Percentiles rank a stretch among this genome's conserved stretches.
Evolutionary conservation across 108 stramenopile genomes (phyloP).

Genomic region (Nitzschia palea): DNA sequence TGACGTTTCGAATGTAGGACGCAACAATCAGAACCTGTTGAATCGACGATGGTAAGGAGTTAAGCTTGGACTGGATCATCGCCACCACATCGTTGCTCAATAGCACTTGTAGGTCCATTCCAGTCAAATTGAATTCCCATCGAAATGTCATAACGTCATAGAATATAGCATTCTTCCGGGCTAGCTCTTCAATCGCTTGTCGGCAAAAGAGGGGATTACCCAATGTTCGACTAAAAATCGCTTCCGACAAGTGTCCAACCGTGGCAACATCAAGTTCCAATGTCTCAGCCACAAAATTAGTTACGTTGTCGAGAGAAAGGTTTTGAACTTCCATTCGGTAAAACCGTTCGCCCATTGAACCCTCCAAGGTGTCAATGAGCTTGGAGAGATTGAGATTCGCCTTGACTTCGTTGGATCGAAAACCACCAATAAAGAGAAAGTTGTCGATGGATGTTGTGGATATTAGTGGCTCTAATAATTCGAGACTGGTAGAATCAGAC

Average conservation of each 20-base stretch:
- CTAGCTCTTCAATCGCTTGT: slow-evolving; percentile 45
- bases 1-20: slow-evolving; percentile 26
- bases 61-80: slow-evolving; percentile 29
- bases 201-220: slow-evolving; percentile 32
- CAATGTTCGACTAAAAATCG: slow-evolving; percentile 34
- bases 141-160: slow-evolving; percentile 35
- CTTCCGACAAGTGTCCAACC: slow-evolving; percentile 15
- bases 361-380: slow-evolving; percentile 11
- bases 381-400: slow-evolving; percentile 6
- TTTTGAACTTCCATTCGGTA: background rate
- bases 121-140: slow-evolving; percentile 31
- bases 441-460: slow-evolving; percentile 6
- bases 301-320: background rate
- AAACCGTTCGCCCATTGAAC: background rate
- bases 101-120: slow-evolving; percentile 18
- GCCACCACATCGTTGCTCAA: slow-evolving; percentile 35
- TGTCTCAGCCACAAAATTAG: background rate
- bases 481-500: slow-evolving; percentile 50
- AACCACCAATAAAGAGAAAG: slow-evolving; percentile 29
- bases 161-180: slow-evolving; percentile 33
- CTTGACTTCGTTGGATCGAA: slow-evolving; percentile 35
- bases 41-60: background rate
- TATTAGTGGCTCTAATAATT: slow-evolving; percentile 12
- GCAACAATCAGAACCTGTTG: slow-evolving; percentile 22
- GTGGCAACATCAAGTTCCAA: slow-evolving; percentile 10